Evolutionary conservation across 805 yeast genomes (phyloP).

Genomic region (Lipomyces anomalus): DNA sequence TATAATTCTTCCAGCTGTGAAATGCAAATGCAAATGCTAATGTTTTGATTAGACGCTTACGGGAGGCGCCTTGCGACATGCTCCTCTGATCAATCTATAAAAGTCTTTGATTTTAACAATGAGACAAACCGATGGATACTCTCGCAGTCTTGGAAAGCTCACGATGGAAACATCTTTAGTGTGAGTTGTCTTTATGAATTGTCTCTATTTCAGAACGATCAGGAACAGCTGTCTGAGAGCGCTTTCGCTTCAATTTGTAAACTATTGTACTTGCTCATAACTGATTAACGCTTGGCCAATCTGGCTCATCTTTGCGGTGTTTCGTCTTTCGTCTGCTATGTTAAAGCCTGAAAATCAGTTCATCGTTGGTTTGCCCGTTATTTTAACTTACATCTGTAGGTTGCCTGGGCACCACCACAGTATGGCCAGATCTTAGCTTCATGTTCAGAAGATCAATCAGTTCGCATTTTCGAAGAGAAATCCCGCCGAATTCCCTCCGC

Average conservation of each 20-base stretch:
- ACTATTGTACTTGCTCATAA: no score
- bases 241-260: no score
- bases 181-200: no score
- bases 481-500: conserved; percentile 58
- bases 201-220: no score
- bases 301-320: no score
- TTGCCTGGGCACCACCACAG: conserved; percentile 98
- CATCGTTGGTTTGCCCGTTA: no score
- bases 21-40: background rate
- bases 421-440: conserved; percentile 82
- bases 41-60: no score
- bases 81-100: conserved; percentile 88
- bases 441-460: conserved; percentile 83
- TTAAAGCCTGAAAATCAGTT: no score
- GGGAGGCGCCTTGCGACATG: conserved; percentile 92
- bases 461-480: conserved; percentile 87
- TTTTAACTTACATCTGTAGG: no score
- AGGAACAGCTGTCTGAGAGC: no score
- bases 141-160: conserved; percentile 92
- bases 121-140: conserved; percentile 65
- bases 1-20: conserved; percentile 11
- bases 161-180: conserved; percentile 78
- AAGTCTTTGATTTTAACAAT: conserved; percentile 73
- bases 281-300: no score
- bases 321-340: no score